Base-by-base conservation (phyloP, 106 monocot genomes). In the Dioscorea dumetorum region DNA sequence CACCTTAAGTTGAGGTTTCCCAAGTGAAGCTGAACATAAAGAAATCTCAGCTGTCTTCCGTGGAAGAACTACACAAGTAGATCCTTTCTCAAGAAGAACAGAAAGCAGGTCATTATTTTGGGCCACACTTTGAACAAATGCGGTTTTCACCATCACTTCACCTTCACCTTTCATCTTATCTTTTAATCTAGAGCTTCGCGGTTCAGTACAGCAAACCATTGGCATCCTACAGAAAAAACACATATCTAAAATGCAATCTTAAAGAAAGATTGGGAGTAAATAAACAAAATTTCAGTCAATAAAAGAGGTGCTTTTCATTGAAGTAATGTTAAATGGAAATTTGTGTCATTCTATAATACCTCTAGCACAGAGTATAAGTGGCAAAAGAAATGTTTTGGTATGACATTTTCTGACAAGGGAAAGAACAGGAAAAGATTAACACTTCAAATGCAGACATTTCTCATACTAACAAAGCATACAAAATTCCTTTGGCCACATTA, bases 91-190 rank as follows among this genome's bases (percentile, higher is more conserved):
- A 62, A 86, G 58, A 60, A 89, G 72, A 66, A 24, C 54, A 68
- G 64, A 73, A 60, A 90, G 76, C 28, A 81, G 68, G 22, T 73
- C 23, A 72, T 90, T 93, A 17, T 83, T 86, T 60, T 82, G 62
- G 35, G 78, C 63, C 24, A 89, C 74, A 80, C 75, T 90, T 50
- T 76, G 70, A 68, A 90, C 81, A 75, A 93, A 93, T 53, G 50
- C 75, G 51, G 84, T 76, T 74, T 95, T 95, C 12, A 95, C 70
- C 80, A 95, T 89, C 35, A 62, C 31, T 75, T 95, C 95, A 51
- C 86, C 91, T 88, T 95, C 91, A 70, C 90, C 81, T 64, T 71
- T 88, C 88, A 84, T 84, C 72, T 88, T 95, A 78, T 84, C 74
- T 76, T 91, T 95, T 41, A 95, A 41, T 70, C 93, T 79, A 48